These are phyloP conservation scores for Ophiognomonia clavigignenti-juglandacearum DNA, from an alignment of 2,329 filamentous ascomycete species.

Conservation along the genomic window DNA sequence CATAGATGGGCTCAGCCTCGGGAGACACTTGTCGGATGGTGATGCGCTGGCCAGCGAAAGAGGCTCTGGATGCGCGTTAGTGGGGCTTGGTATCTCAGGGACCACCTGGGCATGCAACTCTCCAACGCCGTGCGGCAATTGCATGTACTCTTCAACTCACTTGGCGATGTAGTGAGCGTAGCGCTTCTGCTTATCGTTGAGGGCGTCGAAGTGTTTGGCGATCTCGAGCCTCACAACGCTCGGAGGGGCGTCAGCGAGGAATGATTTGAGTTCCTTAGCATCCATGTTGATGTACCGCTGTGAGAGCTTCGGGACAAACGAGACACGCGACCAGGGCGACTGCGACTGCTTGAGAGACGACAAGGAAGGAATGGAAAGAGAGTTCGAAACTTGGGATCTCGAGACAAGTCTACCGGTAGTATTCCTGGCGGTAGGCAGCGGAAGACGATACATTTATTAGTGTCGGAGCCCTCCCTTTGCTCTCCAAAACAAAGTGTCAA, in stretches of 20 bases:
- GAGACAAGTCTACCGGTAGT: conserved; percentile 14
- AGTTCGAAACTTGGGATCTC: conserved; percentile 1
- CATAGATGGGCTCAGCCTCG: conserved; percentile 75
- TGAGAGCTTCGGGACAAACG: neutral
- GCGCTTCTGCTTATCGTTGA: conserved; percentile 72
- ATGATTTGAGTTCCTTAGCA: conserved; percentile 62
- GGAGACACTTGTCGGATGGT: conserved; percentile 78
- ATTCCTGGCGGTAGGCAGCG: conserved; percentile 9
- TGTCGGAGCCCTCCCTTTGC: neutral
- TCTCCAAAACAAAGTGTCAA: neutral
- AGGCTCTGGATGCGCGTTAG: conserved; percentile 48
- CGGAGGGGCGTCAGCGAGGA: conserved; percentile 86
- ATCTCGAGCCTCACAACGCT: conserved; percentile 84
- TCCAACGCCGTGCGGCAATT: too few relatives aligned
- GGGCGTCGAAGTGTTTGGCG: conserved; percentile 82
- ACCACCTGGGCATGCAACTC: too few relatives aligned
- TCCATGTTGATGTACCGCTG: conserved; percentile 43
- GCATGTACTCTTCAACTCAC: conserved; percentile 39
- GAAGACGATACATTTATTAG: conserved; percentile 16
- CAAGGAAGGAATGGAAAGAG: neutral
- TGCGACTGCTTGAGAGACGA: neutral
- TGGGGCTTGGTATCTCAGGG: conserved; percentile 4
- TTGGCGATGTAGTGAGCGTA: conserved; percentile 88
- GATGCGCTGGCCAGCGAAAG: conserved; percentile 71
- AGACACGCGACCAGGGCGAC: too few relatives aligned